Base-by-base conservation (phyloP, 2,329 filamentous ascomycete species). In the Botrytis tulipae region DNA sequence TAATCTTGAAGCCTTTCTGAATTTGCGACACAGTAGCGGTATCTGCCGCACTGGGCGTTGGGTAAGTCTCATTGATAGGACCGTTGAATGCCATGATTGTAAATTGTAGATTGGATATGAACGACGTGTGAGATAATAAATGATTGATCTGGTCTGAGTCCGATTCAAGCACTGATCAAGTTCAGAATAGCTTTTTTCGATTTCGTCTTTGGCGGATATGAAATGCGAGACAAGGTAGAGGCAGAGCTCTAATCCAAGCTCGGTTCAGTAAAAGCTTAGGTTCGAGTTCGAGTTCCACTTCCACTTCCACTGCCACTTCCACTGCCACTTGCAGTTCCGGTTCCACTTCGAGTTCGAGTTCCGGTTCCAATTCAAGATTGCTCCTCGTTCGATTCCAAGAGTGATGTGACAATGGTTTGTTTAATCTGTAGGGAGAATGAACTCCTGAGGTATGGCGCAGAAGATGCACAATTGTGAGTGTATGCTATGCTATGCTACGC, bases 1-100 rank as follows among this genome's bases (percentile, higher is more conserved):
- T 88, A 82, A 98, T 91, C 79, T 85, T 88, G 86, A 95, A 97
- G 79, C 87, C 87, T 76, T 87, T 86, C 79, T 93, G 90, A 4
- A 82, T 83, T 82, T 90, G 86, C 35, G 84, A 84, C 48, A 82
- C 84, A 22, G 92, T 92, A 10, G 89, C 87, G 67, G 84, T 83
- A 14, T 84, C 82, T 76, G 88, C 82, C 78, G 85, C 80, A 79
- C 82, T 80, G 10, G 87, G 83, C 63, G 84, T 84, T 20, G 89
- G 88, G 78, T 85, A 90, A n/a, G 86, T 85, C 78, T 90, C 87
- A 79, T 86, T 83, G 74, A 80, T 77, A 35, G 77, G 75, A 25
- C 78, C 80, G 72, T 80, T 81, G 74, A 81, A 78, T 61, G 78
- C 74, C 80, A 81, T 81, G 46, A 22, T 65, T 35, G 40, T n/a